Evolutionary conservation across 2,329 filamentous ascomycete genomes (phyloP), one percentile per base, ranked within the genome.

Genomic region (Aspergillus eucalypticola): DNA sequence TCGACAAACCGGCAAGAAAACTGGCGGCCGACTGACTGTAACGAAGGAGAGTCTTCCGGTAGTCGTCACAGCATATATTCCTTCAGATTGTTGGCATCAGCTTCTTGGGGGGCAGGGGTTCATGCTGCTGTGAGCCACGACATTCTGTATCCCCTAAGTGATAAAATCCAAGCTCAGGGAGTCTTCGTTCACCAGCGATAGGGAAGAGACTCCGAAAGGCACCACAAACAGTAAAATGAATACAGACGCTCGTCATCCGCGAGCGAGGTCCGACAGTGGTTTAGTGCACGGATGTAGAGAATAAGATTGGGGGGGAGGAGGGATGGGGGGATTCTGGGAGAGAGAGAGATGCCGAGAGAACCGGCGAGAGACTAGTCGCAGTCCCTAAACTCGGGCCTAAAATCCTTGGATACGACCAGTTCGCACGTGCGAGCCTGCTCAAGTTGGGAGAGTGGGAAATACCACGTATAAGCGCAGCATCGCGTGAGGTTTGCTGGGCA

Each of bases 71-170:
- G 8, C 15, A 32, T 17, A 29, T 50, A 29, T 11, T 29, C 25
- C 25, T 50, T 50, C 27, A 29, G 25, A 17, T 29, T 8, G 8
- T 50, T 25, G 46, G 46, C 46, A 29, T 50, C 46, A 29, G 44
- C 23, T 25, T 50, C 29, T 35, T 6, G 11, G 32, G 46, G 25
- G 46, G 25, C 23, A 57, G 60, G 50, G 29, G 61, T 59, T 67
- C 64, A 67, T 67, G 56, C 64, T 65, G 59, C 51, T 61, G 57
- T 56, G 41, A 53, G 60, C 52, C 56, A 55, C 41, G 54, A 53
- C 66, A 67, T 67, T 54, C 54, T 58, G 58, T 54, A 35, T 50
- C 50, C 56, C 50, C 29, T 58, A 49, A 35, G 25, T 23, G 15
- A 39, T 19, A n/a, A 52, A 27, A 41, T 17, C 25, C 46, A 11